These are phyloP conservation scores for Boletus patriciae DNA, from an alignment of 768 basidiomycete species.

Conservation along the genomic window DNA sequence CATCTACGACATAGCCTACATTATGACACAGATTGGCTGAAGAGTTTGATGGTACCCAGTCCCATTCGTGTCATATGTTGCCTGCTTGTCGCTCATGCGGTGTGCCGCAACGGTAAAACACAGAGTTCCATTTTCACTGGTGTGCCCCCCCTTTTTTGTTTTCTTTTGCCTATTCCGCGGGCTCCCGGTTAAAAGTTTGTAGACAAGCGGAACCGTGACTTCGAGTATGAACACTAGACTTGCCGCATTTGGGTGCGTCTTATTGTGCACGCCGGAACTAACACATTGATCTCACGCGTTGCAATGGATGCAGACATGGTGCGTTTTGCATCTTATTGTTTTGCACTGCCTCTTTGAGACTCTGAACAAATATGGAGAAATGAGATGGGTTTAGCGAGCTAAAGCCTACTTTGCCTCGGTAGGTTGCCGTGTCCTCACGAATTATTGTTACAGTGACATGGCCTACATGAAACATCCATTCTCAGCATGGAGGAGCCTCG, in stretches of 20 bases:
- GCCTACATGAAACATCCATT: neutral
- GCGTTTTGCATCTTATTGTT: slow-evolving; percentile 22
- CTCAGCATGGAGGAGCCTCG: neutral
- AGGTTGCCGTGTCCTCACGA: neutral
- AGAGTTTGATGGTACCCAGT: neutral
- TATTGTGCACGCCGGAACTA: slow-evolving; percentile 19
- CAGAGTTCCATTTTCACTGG: neutral
- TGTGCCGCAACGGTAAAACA: neutral
- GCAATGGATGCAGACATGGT: neutral
- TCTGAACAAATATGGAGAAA: neutral
- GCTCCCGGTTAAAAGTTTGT: neutral
- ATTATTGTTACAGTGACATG: neutral
- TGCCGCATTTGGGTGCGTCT: slow-evolving; percentile 18
- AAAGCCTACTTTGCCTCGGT: neutral
- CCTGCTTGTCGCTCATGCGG: no score
- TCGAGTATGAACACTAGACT: slow-evolving; percentile 14
- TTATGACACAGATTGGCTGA: neutral
- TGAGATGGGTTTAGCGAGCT: neutral
- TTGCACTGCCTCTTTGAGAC: slow-evolving; percentile 5
- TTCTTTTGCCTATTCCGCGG: slow-evolving; percentile 2
- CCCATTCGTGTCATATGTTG: no score
- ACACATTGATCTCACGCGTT: slow-evolving; percentile 12
- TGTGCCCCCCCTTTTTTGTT: slow-evolving; percentile 8
- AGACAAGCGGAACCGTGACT: neutral
- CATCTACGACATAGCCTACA: neutral